Percentiles rank a stretch among this genome's conserved stretches.
These are phyloP conservation scores for Teratosphaeria epicoccoides DNA, from an alignment of 2,329 filamentous ascomycete genomes.

Conservation along the genomic window DNA sequence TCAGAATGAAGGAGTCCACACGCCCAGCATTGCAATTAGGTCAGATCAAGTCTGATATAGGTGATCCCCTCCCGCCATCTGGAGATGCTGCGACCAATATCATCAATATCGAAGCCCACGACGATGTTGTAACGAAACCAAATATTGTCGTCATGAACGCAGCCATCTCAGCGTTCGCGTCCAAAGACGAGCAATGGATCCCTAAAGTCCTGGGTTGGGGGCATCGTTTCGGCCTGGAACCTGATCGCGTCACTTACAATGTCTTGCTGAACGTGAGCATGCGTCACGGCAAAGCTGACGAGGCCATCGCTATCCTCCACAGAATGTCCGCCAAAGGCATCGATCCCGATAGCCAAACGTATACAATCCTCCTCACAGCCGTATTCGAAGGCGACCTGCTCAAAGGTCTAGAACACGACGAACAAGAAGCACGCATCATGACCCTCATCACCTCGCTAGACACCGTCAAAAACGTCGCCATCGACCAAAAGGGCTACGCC, in stretches of 20 bases:
- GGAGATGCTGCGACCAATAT: not conserved
- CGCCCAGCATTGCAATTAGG: not conserved
- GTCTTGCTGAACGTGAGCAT: conserved; percentile 24
- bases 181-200: conserved; percentile 40
- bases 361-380: conserved; percentile 59
- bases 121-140: conserved; percentile 44
- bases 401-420: conserved; percentile 30
- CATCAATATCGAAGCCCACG: conserved; percentile 7
- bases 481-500: conserved; percentile 55
- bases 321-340: conserved; percentile 37
- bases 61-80: no score
- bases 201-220: conserved; percentile 44
- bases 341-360: conserved; percentile 48
- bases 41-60: no score
- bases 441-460: conserved; percentile 49
- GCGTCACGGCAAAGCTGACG: conserved; percentile 14
- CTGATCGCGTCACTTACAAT: conserved; percentile 25
- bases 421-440: conserved; percentile 47
- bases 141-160: conserved; percentile 58
- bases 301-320: conserved; percentile 29
- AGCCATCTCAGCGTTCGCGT: conserved; percentile 53
- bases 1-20: conserved; percentile 12
- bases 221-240: conserved; percentile 23
- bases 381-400: conserved; percentile 42
- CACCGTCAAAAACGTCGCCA: conserved; percentile 35